Base-by-base conservation (phyloP, 2,329 filamentous ascomycete genomes). In the Arthrinium puccinioides region DNA sequence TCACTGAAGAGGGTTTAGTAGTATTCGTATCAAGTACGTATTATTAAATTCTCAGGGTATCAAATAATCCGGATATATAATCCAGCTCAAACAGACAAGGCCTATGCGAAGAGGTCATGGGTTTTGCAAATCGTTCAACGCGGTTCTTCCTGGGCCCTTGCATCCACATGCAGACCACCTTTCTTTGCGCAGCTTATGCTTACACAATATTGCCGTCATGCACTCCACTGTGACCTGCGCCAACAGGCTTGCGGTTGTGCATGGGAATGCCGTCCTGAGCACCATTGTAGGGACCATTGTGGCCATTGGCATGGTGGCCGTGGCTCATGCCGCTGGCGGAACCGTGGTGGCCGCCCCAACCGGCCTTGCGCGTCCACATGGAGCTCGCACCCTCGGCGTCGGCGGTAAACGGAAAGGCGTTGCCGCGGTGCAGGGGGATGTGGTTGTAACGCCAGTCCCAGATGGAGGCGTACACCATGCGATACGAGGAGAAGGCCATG, bases 371-470 rank as follows among this genome's bases (percentile, higher is more conserved):
- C 0, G 78, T 82, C 42, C 72, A 80, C 4, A 76, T 60, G 0
- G 74, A 67, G 37, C 74, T 62, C 38, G 68, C 66, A 33, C 80
- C 67, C 32, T 71, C 69, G 6, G 56, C 55, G 0, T 59, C 61
- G n/a, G 46, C 26, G 8, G 46, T 63, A 43, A 76, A 79, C 16
- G 63, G 57, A 50, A 79, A 81, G 0, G 76, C 66, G 15, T 67
- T 60, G 28, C 69, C 64, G 15, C 79, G 70, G 46, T 76, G 72
- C 5, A 84, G 66, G 14, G 80, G 79, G 21, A 84, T 72, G 52
- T 84, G 80, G 52, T 74, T 74, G 45, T 53, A 81, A 19, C 79
- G 63, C 66, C 76, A 84, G 54, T 85, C 79, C 76, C 78, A 85
- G 35, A 84, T 64, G 8, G 71, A 64, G 1, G 79, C 78, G 47